Base-by-base conservation (phyloP, 495 filamentous ascomycete species). In the Tuber indicum region DNA sequence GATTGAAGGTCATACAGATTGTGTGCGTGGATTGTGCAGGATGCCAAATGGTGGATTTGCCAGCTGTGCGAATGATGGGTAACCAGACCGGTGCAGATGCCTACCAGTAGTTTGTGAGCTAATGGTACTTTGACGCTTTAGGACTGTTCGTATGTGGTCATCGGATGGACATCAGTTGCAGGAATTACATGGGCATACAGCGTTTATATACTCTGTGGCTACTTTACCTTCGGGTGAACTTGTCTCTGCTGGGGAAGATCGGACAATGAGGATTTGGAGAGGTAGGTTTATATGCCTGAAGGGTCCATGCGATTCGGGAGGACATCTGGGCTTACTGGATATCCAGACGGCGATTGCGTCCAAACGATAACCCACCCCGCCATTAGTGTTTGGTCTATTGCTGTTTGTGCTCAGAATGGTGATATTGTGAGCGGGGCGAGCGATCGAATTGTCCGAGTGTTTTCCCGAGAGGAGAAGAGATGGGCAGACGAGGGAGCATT, bases 291-390 rank as follows among this genome's bases (percentile, higher is more conserved):
- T 10, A 41, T 42, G 17, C 8, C 14, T 14, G 62, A 72, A 26
- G 9, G 46, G 8, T 46, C 23, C 21, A 41, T 46, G 47, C 62
- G 32, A 42, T 42, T 36, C 19, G 9, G 32, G 45, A 47, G 26
- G 45, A 73, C 44, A 42, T 69, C 72, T 69, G 74, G 42, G 74
- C 62, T 52, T 62, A 32, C 71, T 39, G 45, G 12, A 32, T 17
- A 49, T 52, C 49, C 71, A 84, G 82, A 80, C 58, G 82, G 82
- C 26, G 87, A 94, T 72, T 98, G 94, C 82, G 85, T 97, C 74
- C 96, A 99, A 85, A 97, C 94, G 17, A 98, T 99, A 76, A 97
- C 94, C 7, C 96, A 97, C 83, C 96, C 96, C 49, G 96, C 96
- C 19, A 97, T 98, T 52, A 97, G 94, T 0, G 94, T 99, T 1